Conservation (phyloP, 2,329 filamentous ascomycete species). For the Nothomitra cinnamomea region DNA sequence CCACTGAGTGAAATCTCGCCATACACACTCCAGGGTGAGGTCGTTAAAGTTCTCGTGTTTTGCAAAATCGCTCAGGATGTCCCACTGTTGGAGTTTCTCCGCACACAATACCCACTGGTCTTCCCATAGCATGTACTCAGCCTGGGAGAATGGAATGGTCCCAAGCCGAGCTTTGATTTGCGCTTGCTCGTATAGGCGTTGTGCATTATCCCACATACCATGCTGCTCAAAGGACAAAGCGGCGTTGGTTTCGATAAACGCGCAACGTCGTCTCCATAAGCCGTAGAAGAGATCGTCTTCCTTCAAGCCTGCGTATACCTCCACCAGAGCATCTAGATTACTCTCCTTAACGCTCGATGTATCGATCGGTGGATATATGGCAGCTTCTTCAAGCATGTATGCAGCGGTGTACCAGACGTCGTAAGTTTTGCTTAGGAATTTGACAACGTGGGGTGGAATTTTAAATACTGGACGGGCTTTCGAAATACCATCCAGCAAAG, state of each 20-base stretch:
- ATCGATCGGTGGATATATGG: constrained; percentile 69
- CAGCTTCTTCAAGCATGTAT: constrained; percentile 75
- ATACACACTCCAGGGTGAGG: constrained; percentile 82
- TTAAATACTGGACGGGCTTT: constrained; percentile 76
- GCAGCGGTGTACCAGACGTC: constrained; percentile 96
- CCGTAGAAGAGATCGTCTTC: constrained; percentile 97
- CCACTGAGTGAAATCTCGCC: constrained; percentile 94
- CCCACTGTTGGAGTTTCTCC: constrained; percentile 97
- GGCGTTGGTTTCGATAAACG: constrained; percentile 95
- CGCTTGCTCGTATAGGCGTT: constrained; percentile 88
- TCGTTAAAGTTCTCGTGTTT: constrained; percentile 99
- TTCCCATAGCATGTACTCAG: constrained; percentile 98
- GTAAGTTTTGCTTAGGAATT: constrained; percentile 85
- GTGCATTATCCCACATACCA: constrained; percentile 98
- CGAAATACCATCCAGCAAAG: constrained; percentile 73
- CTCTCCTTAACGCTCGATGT: constrained; percentile 76
- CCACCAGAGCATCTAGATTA: constrained; percentile 87
- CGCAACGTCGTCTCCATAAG: constrained; percentile 84
- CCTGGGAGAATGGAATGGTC: constrained; percentile 88
- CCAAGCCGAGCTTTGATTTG: constrained; percentile 95
- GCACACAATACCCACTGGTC: constrained; percentile 98
- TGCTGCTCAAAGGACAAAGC: constrained; percentile 97
- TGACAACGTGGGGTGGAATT: constrained; percentile 88
- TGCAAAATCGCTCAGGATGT: constrained; percentile 90
- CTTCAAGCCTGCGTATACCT: constrained; percentile 75